phyloP scores from a whole-genome alignment of 345 rosid species.

The Eucalyptus regnans region DNA sequence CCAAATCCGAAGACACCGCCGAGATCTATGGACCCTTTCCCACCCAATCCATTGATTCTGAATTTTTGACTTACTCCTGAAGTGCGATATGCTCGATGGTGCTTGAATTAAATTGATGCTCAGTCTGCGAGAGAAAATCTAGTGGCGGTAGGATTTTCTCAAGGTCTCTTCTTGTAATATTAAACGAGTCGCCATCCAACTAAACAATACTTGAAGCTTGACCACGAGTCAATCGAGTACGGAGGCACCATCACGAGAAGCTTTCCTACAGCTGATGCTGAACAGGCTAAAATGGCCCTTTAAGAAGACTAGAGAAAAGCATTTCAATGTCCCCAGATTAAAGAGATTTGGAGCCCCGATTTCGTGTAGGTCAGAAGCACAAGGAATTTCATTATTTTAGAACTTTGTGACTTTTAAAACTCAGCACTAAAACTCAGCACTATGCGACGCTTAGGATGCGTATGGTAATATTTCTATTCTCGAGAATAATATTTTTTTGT shows the following conservation, averaged over 20 bases:
- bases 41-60: not conserved
- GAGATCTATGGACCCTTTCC: not conserved
- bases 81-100: not conserved
- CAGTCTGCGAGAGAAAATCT: not conserved
- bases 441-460: fast-evolving
- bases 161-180: not conserved
- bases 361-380: not conserved
- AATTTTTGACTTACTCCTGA: not conserved
- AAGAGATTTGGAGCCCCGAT: not conserved
- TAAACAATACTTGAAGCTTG: not conserved
- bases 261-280: not conserved
- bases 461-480: no score
- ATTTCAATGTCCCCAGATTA: not conserved
- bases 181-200: not conserved
- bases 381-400: not conserved
- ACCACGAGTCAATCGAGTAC: not conserved
- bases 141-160: not conserved
- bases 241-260: not conserved
- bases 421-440: not conserved
- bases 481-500: fast-evolving
- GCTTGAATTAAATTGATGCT: not conserved
- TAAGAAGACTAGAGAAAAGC: not conserved
- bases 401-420: not conserved
- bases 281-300: not conserved
- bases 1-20: not conserved